These are phyloP conservation scores for Trichoderma oligosporum DNA, from an alignment of 2,329 filamentous ascomycete species.

Conservation along the genomic window DNA sequence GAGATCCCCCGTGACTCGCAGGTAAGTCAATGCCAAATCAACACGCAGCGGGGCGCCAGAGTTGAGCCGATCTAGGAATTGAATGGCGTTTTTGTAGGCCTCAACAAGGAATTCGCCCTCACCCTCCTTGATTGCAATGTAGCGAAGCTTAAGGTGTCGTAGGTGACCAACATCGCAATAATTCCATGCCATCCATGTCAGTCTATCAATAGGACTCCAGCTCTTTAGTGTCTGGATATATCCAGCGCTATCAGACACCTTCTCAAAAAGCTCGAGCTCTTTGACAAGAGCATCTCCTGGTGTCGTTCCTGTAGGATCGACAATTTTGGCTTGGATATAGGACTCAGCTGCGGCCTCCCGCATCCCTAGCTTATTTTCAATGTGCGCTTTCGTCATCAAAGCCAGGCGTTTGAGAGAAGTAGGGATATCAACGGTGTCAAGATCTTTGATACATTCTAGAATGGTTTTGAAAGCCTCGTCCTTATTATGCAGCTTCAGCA, in stretches of 20 bases:
- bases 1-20: constrained; percentile 21
- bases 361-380: constrained; percentile 20
- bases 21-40: constrained; percentile 23
- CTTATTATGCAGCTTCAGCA: constrained; percentile 14
- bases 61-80: constrained; percentile 28
- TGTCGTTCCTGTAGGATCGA: constrained; percentile 24
- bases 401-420: constrained; percentile 20
- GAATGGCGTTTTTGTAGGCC: constrained; percentile 26
- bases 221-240: constrained; percentile 25
- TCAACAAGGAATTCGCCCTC: constrained; percentile 26
- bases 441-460: not conserved
- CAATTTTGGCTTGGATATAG: constrained; percentile 20
- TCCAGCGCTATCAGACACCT: constrained; percentile 14
- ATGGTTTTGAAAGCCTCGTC: constrained; percentile 23
- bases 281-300: constrained; percentile 23
- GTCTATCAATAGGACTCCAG: constrained; percentile 28
- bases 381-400: constrained; percentile 23
- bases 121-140: constrained; percentile 21
- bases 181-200: constrained; percentile 28
- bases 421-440: constrained; percentile 14
- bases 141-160: constrained; percentile 18
- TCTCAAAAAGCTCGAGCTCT: constrained; percentile 23
- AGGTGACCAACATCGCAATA: constrained; percentile 15
- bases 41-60: constrained; percentile 25
- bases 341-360: constrained; percentile 20